Evolutionary conservation across 2,329 filamentous ascomycete genomes (phyloP), one percentile per base, ranked within the genome.

Genomic region (Fusarium beomiforme): DNA sequence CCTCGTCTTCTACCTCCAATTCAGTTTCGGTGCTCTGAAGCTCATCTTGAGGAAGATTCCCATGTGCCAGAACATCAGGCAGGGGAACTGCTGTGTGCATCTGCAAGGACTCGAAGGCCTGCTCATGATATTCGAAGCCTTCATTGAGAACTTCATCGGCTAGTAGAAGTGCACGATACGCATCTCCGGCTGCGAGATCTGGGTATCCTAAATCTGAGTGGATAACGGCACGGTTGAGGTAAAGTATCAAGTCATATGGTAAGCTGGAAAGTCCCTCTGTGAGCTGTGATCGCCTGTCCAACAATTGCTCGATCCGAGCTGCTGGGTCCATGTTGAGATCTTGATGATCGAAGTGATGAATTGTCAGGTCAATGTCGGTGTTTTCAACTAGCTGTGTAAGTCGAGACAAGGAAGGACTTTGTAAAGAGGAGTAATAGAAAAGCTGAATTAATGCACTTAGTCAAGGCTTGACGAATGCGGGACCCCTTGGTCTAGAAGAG

Each of bases 121-220:
- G 83, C 19, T 94, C 90, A 78, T 96, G 91, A 76, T 94, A 97
- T 80, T 98, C 94, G 73, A 93, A 95, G 41, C 89, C 88, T 68
- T 95, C 92, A 60, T 96, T 91, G 70, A 86, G 81, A 37, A 94
- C 87, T 72, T 96, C 93, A 77, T 98, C 95, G 19, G 92, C 88
- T 49, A 99, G 84, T 7, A 97, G 88, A n/a, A 98, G 86, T 2
- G 95, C 94, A 59, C 92, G 91, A 79, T 98, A 98, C 8, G 94
- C 93, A 84, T 98, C 95, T 36, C 94, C 93, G 14, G 92, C 91
- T 8, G 94, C 94, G 41, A 99, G 88, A 79, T 99, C 96, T 0
- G 94, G 93, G 80, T 97, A 98, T 39, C 90, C 93, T 49, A 98
- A 86, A 47, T 89, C 84, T 19, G 90, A 87, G 80, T 98, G 90